Evolutionary conservation across 345 rosid genomes (phyloP).

Genomic region (Brassica napus): DNA sequence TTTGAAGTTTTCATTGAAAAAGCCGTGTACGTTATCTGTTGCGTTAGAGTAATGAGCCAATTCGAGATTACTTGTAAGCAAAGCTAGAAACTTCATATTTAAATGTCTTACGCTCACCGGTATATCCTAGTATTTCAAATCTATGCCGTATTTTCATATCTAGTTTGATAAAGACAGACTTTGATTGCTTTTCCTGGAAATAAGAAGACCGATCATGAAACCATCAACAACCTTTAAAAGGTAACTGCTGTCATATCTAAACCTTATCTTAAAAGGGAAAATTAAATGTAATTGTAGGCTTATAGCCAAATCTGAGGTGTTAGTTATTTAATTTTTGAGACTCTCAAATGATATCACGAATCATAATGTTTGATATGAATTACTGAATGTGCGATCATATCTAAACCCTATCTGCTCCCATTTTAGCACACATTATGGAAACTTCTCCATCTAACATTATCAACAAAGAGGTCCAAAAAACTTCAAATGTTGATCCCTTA

Average conservation of each 20-base stretch:
- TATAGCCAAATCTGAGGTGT: neutral
- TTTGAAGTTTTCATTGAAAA: constrained; percentile 10
- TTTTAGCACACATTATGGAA: too few relatives aligned
- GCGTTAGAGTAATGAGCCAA: constrained; percentile 27
- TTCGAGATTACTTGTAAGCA: constrained; percentile 30
- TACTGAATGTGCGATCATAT: neutral
- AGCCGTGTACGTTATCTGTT: constrained; percentile 36
- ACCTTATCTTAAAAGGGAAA: neutral
- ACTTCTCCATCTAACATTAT: too few relatives aligned
- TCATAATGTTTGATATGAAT: neutral
- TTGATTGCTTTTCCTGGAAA: neutral
- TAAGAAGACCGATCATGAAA: neutral
- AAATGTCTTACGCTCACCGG: constrained; percentile 4
- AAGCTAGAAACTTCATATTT: constrained; percentile 17
- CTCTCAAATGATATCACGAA: neutral
- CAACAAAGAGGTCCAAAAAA: too few relatives aligned
- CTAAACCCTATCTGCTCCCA: too few relatives aligned
- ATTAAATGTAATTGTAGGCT: neutral
- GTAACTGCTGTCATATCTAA: constrained; percentile 1
- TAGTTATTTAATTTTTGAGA: neutral
- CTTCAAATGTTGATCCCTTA: too few relatives aligned
- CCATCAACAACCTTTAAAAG: constrained; percentile 15
- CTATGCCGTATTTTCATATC: neutral
- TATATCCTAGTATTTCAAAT: neutral
- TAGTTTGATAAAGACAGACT: constrained; percentile 11